Base-by-base conservation (phyloP, 2,329 filamentous ascomycete species). In the Colletotrichum orbiculare region DNA sequence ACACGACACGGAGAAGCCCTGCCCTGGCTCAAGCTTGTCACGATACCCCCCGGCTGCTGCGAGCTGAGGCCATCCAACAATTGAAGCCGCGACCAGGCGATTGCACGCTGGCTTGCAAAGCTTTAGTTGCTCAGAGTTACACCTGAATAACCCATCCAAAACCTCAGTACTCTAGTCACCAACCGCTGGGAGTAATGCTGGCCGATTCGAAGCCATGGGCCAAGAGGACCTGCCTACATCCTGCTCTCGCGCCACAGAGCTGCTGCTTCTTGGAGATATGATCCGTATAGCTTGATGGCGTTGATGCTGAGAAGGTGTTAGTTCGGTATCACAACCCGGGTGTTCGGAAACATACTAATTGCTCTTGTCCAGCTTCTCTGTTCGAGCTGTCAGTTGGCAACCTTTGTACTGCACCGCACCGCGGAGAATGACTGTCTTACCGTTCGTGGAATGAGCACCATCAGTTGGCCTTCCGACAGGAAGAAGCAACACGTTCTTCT, bases 381-480 rank as follows among this genome's bases (percentile, higher is more conserved):
- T 3, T 17, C 1, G 0, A 17, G 17, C 17, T 17, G 17, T 17
- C 2, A 17, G 17, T 17, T 17, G 17, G 17, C 17, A 43, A 10
- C 13, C 43, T n/a, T 45, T 15, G 6, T 37, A 17, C n/a, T 38
- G 10, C 8, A 46, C 46, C 15, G 46, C 38, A 42, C n/a, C 25
- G n/a, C 13, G 8, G 17, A 35, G 35, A 49, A 12, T 34, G 10
- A 58, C 17, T 3, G 17, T 17, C 43, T n/a, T n/a, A 58, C 55
- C 96, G 78, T 99, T 99, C 80, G 97, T 96, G 35, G 93, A 97
- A 81, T 99, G 96, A 8, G 96, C 96, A 42, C 92, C 94, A 77
- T 98, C 96, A 1, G 95, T 99, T 42, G 92, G 96, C 82, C 92
- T 96, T 47, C 96, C 96, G 94, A 99, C 98, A 35, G 96, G 96